Conservation (phyloP, 2,329 filamentous ascomycete genomes). For the Talaromyces sp. region DNA sequence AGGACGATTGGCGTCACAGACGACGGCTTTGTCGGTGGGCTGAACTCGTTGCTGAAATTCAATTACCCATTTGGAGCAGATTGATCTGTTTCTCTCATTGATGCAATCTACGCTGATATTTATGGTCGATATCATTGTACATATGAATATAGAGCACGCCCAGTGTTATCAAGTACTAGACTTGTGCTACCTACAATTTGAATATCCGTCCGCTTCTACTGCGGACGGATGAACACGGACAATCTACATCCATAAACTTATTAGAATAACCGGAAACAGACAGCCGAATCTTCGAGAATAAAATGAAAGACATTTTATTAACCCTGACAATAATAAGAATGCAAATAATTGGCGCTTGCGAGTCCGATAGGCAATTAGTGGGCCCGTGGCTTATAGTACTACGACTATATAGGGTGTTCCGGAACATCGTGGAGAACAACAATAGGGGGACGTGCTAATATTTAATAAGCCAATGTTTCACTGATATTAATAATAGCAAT, state of each 20-base stretch:
- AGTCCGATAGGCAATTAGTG: background rate
- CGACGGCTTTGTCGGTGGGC: conserved; percentile 92
- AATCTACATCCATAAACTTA: background rate
- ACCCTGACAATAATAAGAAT: background rate
- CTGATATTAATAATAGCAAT: background rate
- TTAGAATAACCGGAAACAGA: background rate
- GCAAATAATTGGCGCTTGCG: background rate
- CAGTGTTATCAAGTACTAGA: background rate
- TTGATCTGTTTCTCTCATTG: conserved; percentile 1
- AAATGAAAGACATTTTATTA: background rate
- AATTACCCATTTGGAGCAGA: conserved; percentile 90
- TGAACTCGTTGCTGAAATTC: conserved; percentile 93
- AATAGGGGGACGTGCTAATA: background rate
- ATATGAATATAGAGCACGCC: background rate
- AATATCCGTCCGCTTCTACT: too few species aligned
- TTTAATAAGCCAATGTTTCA: background rate
- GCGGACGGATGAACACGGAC: too few species aligned
- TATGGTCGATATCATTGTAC: background rate
- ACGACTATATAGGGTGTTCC: background rate
- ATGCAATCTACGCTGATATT: background rate
- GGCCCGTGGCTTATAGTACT: background rate
- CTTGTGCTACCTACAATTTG: too few species aligned
- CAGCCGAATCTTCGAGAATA: background rate
- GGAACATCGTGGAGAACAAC: background rate
- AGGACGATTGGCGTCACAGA: conserved; percentile 54